Base-by-base conservation (phyloP, 2,329 filamentous ascomycete genomes). In the Phaeosphaeriaceae sp. region DNA sequence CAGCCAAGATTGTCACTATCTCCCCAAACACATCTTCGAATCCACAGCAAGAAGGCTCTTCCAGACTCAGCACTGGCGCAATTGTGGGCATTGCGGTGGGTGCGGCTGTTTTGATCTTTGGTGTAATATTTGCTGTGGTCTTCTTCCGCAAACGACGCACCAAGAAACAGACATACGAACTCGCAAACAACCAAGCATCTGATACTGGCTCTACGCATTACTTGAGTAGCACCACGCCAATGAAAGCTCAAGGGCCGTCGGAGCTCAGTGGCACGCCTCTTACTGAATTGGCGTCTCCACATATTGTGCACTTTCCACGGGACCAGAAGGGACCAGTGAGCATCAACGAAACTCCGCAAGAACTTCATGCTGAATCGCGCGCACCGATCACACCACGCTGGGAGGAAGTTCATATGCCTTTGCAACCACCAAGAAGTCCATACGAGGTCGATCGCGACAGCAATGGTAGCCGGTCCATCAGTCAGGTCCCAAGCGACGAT, bases 61-160 rank as follows among this genome's bases (percentile, higher is more conserved):
- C 65, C 6, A 53, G 56, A 1, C 64, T 77, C 11, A 55, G 67
- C 40, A 67, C 64, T 6, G 72, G 68, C 21, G 74, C 73, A 11
- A 75, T 78, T 30, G 69, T 67, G 11, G 76, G 76, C 17, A 75
- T 77, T 54, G 73, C 69, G 10, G 61, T 72, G 2, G 76, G 70
- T 23, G 61, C 52, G 35, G 57, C 60, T 32, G 51, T 61, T 5
- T 47, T 69, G 42, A 40, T 72, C 24, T 43, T 71, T 11, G n/a
- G 70, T 32, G 48, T 68, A 22, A 32, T 66, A n/a, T 49, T 70
- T 35, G 67, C 59, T 7, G 48, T 65, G 4, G 59, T 74, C 22
- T 52, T 75, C 52, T 56, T 74, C 57, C 66, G 68, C 24, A 66
- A 60, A 49, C 69, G 68, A 17, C 68, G 51, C 8, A 28, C 35